Evolutionary conservation across 371 early-diverging fungal genomes (phyloP), one percentile per base, ranked within the genome.

Genomic region (Rhizopus arrhizus): DNA sequence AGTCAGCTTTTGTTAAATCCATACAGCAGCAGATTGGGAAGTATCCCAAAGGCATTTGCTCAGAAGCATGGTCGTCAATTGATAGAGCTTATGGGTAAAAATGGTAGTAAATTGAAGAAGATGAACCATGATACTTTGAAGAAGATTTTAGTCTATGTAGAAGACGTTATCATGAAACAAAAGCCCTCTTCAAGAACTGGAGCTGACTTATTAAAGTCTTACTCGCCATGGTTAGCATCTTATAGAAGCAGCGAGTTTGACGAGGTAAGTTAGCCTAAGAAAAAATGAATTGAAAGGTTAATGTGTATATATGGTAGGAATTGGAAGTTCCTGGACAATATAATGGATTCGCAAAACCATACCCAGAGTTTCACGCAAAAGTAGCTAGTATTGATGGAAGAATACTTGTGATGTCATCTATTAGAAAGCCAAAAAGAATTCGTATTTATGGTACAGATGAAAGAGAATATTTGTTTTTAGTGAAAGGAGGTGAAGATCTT

Each of bases 401-500:
- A 9, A 72, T 92, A 0, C 71, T 89, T 6, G 85, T 87, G 3
- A 84, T 91, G 88, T 59, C 65, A 13, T 91, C 91, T 2, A 74
- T 91, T 41, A 74, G 93, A 49, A 81, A 83, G 51, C 93, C 93
- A 5, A 92, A 91, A 61, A 70, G 87, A 16, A 58, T 91, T 16
- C 75, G 69, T n/a, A 85, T 90, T 22, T 72, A 88, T 53, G 93
- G 91, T 0, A 78, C 83, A 11, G 91, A 92, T 56, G 91, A 87
- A 56, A 76, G 77, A 34, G 85, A 86, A 33, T 80, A 91, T 41
- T 60, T 75, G 11, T 91, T 88, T 69, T 77, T 92, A 16, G 89
- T 91, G 31, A 92, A 92, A 85, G 91, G 90, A 13, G 93, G 93
- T 5, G 93, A 92, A 62, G 93, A 92, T 68, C 69, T 92, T 40